These are phyloP conservation scores for Pinus tabuliformis DNA, from an alignment of 75 land plant genomes.

Conservation along the genomic window DNA sequence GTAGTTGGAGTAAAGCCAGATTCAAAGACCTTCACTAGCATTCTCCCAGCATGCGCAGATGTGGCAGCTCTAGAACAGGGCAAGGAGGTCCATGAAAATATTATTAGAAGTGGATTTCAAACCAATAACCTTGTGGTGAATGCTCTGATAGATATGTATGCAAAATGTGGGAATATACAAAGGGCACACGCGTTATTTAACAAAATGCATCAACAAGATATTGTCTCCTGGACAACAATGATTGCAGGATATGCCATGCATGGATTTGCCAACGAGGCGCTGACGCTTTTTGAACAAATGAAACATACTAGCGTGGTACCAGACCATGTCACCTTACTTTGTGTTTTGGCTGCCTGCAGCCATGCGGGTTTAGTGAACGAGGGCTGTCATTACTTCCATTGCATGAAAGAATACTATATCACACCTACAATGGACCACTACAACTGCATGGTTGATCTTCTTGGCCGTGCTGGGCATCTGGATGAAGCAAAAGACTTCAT, in stretches of 20 bases:
- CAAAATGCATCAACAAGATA: constrained; percentile 27
- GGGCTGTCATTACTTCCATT: not conserved
- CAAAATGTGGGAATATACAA: constrained; percentile 26
- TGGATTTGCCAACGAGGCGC: constrained; percentile 36
- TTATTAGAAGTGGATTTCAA: constrained; percentile 46
- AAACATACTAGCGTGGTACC: constrained; percentile 12
- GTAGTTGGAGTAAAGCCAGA: constrained; percentile 35
- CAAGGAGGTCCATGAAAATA: constrained; percentile 31
- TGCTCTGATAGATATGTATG: constrained; percentile 49
- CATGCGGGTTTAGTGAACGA: not conserved
- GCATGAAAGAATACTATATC: not conserved
- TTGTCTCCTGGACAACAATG: constrained; percentile 50
- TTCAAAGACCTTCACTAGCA: constrained; percentile 42
- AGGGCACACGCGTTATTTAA: constrained; percentile 29
- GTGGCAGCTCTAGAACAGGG: constrained; percentile 22
- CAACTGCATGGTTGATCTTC: constrained; percentile 1
- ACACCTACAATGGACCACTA: not conserved
- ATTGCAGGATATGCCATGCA: constrained; percentile 41
- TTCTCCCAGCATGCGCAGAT: constrained; percentile 42
- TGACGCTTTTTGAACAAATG: constrained; percentile 43
- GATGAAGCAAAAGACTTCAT: not conserved
- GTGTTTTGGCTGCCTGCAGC: constrained; percentile 15
- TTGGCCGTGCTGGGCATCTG: not conserved
- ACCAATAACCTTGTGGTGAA: constrained; percentile 36
- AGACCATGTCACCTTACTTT: constrained; percentile 1